phyloP scores from a whole-genome alignment of 2,329 filamentous ascomycete genomes.

The Paraphaeosphaeria sporulosa region DNA sequence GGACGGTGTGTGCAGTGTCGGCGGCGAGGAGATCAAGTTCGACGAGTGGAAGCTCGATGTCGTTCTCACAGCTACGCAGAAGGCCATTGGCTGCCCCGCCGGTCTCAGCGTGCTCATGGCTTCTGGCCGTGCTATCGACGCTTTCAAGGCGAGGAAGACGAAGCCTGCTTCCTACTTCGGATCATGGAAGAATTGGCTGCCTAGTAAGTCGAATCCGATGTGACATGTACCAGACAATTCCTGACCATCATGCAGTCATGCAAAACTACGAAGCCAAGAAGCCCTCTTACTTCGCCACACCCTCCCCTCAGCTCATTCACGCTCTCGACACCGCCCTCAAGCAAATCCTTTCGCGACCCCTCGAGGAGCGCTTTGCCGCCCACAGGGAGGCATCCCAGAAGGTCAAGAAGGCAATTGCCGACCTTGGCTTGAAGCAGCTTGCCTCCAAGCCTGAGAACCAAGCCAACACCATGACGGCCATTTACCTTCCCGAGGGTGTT shows the following conservation, averaged over 20 bases:
- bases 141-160: conserved; percentile 80
- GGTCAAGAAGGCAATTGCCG: conserved; percentile 82
- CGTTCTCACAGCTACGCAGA: conserved; percentile 93
- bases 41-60: conserved; percentile 94
- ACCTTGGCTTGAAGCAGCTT: conserved; percentile 86
- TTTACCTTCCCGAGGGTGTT: conserved; percentile 88
- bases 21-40: conserved; percentile 93
- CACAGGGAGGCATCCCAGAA: conserved; percentile 82
- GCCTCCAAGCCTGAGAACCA: conserved; percentile 87
- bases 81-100: conserved; percentile 94
- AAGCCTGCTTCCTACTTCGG: conserved; percentile 91
- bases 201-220: conserved; percentile 63
- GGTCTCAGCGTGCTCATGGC: conserved; percentile 95
- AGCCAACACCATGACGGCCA: conserved; percentile 97
- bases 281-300: conserved; percentile 96
- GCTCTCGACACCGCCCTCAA: conserved; percentile 88
- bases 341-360: conserved; percentile 82
- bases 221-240: background rate
- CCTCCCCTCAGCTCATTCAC: conserved; percentile 90
- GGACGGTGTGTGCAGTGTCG: conserved; percentile 96
- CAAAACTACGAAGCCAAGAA: conserved; percentile 99
- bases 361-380: conserved; percentile 81
- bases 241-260: conserved; percentile 71
- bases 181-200: conserved; percentile 96
- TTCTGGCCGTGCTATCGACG: conserved; percentile 84